Percentiles rank a stretch among this genome's conserved stretches.
phyloP scores from a whole-genome alignment of 2,329 filamentous ascomycete species.

The Lachnellula suecica region DNA sequence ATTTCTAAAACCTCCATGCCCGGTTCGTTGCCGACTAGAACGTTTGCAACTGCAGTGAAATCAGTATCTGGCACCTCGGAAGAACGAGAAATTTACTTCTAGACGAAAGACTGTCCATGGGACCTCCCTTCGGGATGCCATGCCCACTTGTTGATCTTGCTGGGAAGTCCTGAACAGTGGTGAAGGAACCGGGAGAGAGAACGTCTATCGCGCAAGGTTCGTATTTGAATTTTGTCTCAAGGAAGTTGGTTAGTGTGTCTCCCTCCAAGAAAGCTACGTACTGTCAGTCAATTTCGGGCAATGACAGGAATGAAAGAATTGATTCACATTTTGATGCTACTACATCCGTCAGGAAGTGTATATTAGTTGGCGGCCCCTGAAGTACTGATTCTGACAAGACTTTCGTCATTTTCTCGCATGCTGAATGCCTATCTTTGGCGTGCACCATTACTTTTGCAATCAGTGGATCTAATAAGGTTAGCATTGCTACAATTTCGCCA shows the following conservation, averaged over 20 bases:
- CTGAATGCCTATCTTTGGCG: slow-evolving; percentile 57
- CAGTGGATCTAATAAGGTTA: slow-evolving; percentile 53
- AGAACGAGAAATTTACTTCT: slow-evolving; percentile 2
- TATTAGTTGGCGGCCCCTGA: slow-evolving; percentile 55
- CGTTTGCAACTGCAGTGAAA: slow-evolving; percentile 49
- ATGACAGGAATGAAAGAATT: not conserved
- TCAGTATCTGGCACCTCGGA: not conserved
- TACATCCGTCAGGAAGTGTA: slow-evolving; percentile 52
- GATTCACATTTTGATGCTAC: slow-evolving; percentile 36
- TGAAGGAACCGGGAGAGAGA: slow-evolving; percentile 35
- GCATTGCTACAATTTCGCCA: not conserved
- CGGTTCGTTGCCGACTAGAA: slow-evolving; percentile 54
- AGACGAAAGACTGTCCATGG: slow-evolving; percentile 36
- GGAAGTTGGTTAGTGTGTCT: slow-evolving; percentile 37
- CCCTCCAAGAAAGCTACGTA: slow-evolving; percentile 24
- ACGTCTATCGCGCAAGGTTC: slow-evolving; percentile 35
- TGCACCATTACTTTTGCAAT: slow-evolving; percentile 71
- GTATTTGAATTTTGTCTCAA: slow-evolving; percentile 34
- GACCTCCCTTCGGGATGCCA: slow-evolving; percentile 40
- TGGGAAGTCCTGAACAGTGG: slow-evolving; percentile 42
- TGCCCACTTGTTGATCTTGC: slow-evolving; percentile 39
- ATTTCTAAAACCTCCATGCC: slow-evolving; percentile 57
- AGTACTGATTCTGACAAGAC: slow-evolving; percentile 54
- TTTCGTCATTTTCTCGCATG: slow-evolving; percentile 63
- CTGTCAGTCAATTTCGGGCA: not conserved